phyloP scores from a whole-genome alignment of 1,284 basidiomycete genomes.

The Gomphus bonarii region DNA sequence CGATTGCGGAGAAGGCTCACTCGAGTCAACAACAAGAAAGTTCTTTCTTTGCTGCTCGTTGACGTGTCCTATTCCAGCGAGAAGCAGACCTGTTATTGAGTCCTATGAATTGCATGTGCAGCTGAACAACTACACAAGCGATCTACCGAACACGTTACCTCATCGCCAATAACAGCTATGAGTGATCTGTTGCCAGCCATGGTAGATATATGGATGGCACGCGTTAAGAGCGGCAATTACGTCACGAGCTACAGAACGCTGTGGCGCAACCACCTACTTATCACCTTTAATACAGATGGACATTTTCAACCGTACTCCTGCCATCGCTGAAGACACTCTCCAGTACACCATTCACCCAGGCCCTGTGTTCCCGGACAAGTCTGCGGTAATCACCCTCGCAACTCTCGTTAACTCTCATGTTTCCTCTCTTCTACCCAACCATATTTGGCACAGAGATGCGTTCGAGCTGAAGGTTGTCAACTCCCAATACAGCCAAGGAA shows the following conservation, averaged over 20 bases:
- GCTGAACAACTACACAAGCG: background rate
- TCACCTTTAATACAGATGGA: conserved; percentile 20
- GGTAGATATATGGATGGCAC: background rate
- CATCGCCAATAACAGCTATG: conserved; percentile 91
- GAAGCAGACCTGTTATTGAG: conserved; percentile 85
- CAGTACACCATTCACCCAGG: conserved; percentile 65
- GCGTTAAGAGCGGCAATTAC: background rate
- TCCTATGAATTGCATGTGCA: conserved; percentile 46
- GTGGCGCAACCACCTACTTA: background rate
- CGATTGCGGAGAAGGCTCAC: conserved; percentile 36
- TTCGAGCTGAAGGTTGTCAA: conserved; percentile 70
- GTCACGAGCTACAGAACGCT: background rate
- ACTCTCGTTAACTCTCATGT: conserved; percentile 56
- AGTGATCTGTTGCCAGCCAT: conserved; percentile 32
- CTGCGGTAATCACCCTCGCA: conserved; percentile 57
- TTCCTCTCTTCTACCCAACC: conserved; percentile 47
- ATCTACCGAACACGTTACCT: conserved; percentile 40
- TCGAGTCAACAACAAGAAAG: conserved; percentile 86
- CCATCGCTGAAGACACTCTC: conserved; percentile 79
- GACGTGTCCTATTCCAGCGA: conserved; percentile 88
- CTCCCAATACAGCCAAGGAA: conserved; percentile 22
- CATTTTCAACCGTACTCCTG: conserved; percentile 60
- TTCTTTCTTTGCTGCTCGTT: conserved; percentile 89
- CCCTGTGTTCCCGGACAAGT: conserved; percentile 36
- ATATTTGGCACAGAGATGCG: conserved; percentile 83